A percentile compares a stretch with the other conserved stretches of the same genome.
Conservation (phyloP, 2,329 filamentous ascomycete species). For the Xylaria arbuscula region DNA sequence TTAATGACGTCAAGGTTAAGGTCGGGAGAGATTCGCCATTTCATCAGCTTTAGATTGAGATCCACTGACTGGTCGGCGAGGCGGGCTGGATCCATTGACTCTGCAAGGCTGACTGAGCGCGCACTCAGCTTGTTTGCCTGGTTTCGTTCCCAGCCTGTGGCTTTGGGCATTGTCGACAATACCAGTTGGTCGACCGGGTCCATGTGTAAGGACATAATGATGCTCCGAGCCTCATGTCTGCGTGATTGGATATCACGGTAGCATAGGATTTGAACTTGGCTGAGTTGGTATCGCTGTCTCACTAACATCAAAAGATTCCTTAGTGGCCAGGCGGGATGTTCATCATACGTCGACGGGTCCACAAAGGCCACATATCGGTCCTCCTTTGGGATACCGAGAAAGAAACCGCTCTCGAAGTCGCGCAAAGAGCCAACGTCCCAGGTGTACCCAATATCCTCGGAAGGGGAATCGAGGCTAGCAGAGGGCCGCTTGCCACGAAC, state of each 20-base stretch:
- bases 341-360: conserved; percentile 89
- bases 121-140: conserved; percentile 80
- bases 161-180: conserved; percentile 77
- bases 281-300: conserved; percentile 81
- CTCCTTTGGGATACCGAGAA: conserved; percentile 74
- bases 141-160: conserved; percentile 95
- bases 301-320: conserved; percentile 89
- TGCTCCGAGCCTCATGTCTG: conserved; percentile 82
- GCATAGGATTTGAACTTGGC: conserved; percentile 84
- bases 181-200: conserved; percentile 59
- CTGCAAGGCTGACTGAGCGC: conserved; percentile 82
- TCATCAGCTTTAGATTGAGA: conserved; percentile 97
- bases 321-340: conserved; percentile 91
- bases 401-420: conserved; percentile 88
- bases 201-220: conserved; percentile 76
- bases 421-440: conserved; percentile 84
- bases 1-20: conserved; percentile 91
- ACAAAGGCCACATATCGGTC: conserved; percentile 89
- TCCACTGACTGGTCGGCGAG: conserved; percentile 95
- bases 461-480: conserved; percentile 58
- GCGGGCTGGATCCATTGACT: conserved; percentile 90
- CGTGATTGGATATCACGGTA: conserved; percentile 85
- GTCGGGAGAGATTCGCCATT: conserved; percentile 93
- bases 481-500: conserved; percentile 57
- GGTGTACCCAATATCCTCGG: conserved; percentile 70